Evolutionary conservation across 2,329 filamentous ascomycete genomes (phyloP), one percentile per base, ranked within the genome.

Genomic region (Geosmithia flava): DNA sequence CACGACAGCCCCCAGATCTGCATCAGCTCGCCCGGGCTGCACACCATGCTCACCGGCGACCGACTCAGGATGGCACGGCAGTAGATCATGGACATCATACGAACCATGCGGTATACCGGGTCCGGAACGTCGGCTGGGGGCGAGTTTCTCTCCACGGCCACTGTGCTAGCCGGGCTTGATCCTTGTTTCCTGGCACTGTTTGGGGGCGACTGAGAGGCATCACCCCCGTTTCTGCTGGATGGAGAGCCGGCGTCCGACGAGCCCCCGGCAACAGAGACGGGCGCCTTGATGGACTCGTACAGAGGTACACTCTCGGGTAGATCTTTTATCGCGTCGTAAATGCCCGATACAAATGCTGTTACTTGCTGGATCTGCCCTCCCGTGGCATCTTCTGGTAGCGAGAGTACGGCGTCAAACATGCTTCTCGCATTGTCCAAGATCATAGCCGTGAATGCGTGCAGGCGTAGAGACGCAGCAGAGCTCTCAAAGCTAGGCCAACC

Each of bases 341-440:
- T 62, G 62, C 67, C 69, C 2, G 57, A 52, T 1, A 70, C 67
- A 1, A 65, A 65, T 0, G 59, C 59, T 23, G 59, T 56, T 1
- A 76, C 58, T 44, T 66, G 65, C 15, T 65, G 56, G 2, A 69
- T 54, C 29, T 71, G 62, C 20, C 65, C 63, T 0, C 53, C 30
- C 0, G 63, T 60, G 2, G 69, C 55, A 0, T 58, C 44, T 2
- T 54, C 50, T 0, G 70, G 64, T n/a, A 74, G 57, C 1, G 62
- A 56, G 5, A 72, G 52, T 0, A 75, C 66, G 2, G 66, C 57
- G 13, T 62, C 56, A n/a, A 75, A 61, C 1, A 78, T 59, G 20
- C 68, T 67, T 4, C 73, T 67, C 58, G 75, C 68, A 45, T 74
- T 68, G 48, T 78, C 74, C 2, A 78, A 66, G 47, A 78, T 71